Evolutionary conservation across 495 filamentous ascomycete genomes (phyloP).

Genomic region (Trichocladium uniseriatum): DNA sequence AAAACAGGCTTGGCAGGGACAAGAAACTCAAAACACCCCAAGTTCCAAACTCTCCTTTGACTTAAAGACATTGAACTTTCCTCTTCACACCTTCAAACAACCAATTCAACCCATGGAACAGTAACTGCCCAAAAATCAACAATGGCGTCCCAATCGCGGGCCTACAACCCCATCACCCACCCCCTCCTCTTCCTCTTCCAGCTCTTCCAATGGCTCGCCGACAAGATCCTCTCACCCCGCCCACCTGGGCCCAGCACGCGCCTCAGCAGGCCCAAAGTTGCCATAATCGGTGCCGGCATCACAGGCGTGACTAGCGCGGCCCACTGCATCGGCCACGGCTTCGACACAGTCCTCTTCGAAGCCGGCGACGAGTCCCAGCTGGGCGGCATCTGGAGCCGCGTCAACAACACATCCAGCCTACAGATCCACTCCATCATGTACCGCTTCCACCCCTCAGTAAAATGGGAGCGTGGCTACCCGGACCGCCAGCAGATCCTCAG

Average conservation of each 20-base stretch:
- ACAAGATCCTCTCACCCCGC: conserved; percentile 56
- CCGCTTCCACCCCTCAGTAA: conserved; percentile 73
- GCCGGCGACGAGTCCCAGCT: conserved; percentile 50
- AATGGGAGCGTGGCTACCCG: conserved; percentile 66
- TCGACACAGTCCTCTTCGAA: conserved; percentile 74
- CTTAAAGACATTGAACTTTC: too few relatives aligned
- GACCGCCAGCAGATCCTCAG: conserved; percentile 61
- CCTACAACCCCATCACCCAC: conserved; percentile 23
- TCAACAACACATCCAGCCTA: conserved; percentile 73
- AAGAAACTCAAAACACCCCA: not conserved
- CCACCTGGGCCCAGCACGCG: conserved; percentile 51
- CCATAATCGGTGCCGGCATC: conserved; percentile 74
- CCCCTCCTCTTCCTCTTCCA: conserved; percentile 54
- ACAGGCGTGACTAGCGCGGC: conserved; percentile 75
- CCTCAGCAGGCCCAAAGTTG: conserved; percentile 55
- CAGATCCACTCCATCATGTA: conserved; percentile 86
- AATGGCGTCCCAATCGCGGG: conserved; percentile 2
- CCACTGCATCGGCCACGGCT: conserved; percentile 81
- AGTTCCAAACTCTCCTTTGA: too few relatives aligned
- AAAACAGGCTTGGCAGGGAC: conserved; percentile 1
- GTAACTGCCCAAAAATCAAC: not conserved
- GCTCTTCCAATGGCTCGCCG: conserved; percentile 56
- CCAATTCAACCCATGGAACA: too few relatives aligned
- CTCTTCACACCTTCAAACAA: too few relatives aligned
- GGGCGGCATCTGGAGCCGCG: conserved; percentile 74